Percentiles rank a stretch among this genome's conserved stretches.
Conservation (phyloP, 192 early-diverging fungal genomes). For the Podila clonocystis region DNA sequence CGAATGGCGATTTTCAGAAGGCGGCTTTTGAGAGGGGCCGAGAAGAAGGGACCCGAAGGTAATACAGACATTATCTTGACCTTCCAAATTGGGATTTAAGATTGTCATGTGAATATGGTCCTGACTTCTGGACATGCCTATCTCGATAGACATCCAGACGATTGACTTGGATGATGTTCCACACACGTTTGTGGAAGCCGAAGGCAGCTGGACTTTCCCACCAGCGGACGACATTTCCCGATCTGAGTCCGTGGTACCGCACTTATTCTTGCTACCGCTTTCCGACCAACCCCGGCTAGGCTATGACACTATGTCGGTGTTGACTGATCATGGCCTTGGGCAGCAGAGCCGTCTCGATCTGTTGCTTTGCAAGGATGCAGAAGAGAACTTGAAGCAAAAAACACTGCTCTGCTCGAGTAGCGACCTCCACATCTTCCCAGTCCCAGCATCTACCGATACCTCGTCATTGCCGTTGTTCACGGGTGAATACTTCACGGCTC, state of each 20-base stretch:
- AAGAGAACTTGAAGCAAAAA: neutral
- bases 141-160: neutral
- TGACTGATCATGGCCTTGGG: conserved; percentile 51
- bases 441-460: conserved; percentile 19
- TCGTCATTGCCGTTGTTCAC: conserved; percentile 27
- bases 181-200: conserved; percentile 34
- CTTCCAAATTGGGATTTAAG: neutral
- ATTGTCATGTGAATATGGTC: too few relatives aligned
- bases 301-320: conserved; percentile 40
- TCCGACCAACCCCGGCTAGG: conserved; percentile 17
- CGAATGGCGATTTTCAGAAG: conserved; percentile 73
- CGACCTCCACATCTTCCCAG: conserved; percentile 8
- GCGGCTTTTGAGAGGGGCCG: conserved; percentile 61
- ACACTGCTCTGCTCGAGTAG: conserved; percentile 3
- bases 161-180: conserved; percentile 13
- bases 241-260: conserved; percentile 1
- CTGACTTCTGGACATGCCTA: too few relatives aligned
- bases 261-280: conserved; percentile 51
- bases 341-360: conserved; percentile 36
- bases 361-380: conserved; percentile 53
- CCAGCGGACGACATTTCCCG: neutral
- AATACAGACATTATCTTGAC: neutral
- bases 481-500: conserved; percentile 22
- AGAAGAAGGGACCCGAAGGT: conserved; percentile 20
- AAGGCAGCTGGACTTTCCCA: conserved; percentile 32